Conservation (phyloP, 129 eudicot species). For the Calendula officinalis region DNA sequence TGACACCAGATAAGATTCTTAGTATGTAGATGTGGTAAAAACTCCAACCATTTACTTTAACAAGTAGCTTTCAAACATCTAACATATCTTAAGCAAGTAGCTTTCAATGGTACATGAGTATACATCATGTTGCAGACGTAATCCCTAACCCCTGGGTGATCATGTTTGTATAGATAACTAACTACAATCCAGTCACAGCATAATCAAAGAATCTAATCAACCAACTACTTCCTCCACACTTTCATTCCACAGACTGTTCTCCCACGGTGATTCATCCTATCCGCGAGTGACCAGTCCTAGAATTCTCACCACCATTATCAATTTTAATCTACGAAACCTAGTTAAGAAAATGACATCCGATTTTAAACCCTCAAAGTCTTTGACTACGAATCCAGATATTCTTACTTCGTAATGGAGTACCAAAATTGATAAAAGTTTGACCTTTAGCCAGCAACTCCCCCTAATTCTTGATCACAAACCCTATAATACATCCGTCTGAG, state of each 20-base stretch:
- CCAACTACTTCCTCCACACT: constrained; percentile 92
- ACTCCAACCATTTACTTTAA: too few relatives aligned
- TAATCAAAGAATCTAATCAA: constrained; percentile 90
- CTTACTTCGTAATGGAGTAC: too few relatives aligned
- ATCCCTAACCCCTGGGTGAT: constrained; percentile 92
- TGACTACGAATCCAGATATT: too few relatives aligned
- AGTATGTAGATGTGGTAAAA: too few relatives aligned
- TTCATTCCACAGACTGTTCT: constrained; percentile 73
- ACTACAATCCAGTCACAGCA: constrained; percentile 99
- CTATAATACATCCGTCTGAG: too few relatives aligned
- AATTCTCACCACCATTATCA: constrained; percentile 76
- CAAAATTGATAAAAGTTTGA: too few relatives aligned
- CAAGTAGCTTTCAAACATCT: constrained; percentile 48
- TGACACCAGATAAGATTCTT: too few relatives aligned
- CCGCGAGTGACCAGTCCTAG: constrained; percentile 62
- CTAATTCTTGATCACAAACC: too few relatives aligned
- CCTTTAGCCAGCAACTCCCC: too few relatives aligned
- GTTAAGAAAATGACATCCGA: constrained; percentile 27
- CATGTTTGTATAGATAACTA: constrained; percentile 90
- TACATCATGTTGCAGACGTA: constrained; percentile 96
- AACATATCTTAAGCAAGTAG: constrained; percentile 96
- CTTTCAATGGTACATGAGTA: constrained; percentile 87
- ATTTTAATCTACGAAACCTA: constrained; percentile 35
- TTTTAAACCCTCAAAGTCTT: constrained; percentile 37
- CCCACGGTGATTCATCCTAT: constrained; percentile 82